A percentile compares a stretch with the other conserved stretches of the same genome.
phyloP scores from a whole-genome alignment of 2,329 filamentous ascomycete species.

The Aspergillus pseudoviridinutans region DNA sequence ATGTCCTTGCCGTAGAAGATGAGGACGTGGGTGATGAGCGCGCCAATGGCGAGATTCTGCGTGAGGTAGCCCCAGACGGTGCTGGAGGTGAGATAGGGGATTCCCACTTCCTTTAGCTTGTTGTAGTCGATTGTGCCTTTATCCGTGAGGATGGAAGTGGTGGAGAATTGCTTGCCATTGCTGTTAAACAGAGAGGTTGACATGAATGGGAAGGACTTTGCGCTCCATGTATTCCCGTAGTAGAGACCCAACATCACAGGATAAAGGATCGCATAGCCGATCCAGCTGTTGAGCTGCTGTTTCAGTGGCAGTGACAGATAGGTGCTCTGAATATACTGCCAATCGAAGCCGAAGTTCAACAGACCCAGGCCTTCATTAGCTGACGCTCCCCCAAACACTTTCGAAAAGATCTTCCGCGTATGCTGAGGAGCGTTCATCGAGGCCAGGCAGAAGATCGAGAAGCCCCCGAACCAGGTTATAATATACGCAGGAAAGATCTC shows the following conservation, averaged over 20 bases:
- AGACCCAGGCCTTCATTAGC: conserved; percentile 24
- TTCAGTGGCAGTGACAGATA: conserved; percentile 13
- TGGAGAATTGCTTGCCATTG: conserved; percentile 23
- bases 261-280: conserved; percentile 18
- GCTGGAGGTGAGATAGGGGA: conserved; percentile 25
- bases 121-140: conserved; percentile 22
- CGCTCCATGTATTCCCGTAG: conserved; percentile 23
- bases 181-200: conserved; percentile 28
- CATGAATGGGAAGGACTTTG: conserved; percentile 24
- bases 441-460: conserved; percentile 19
- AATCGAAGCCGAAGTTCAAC: conserved; percentile 22
- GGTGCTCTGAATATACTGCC: conserved; percentile 20
- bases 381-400: conserved; percentile 21
- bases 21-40: conserved; percentile 22
- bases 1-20: conserved; percentile 25
- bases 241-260: conserved; percentile 19
- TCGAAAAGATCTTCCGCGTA: conserved; percentile 11
- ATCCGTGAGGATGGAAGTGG: conserved; percentile 17
- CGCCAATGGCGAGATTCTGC: conserved; percentile 19
- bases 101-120: conserved; percentile 21
- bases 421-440: conserved; percentile 7
- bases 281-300: conserved; percentile 19
- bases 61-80: conserved; percentile 19
- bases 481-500: conserved; percentile 25
- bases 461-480: conserved; percentile 19